phyloP scores from a whole-genome alignment of 2,329 filamentous ascomycete species.

The Colletotrichum siamense region DNA sequence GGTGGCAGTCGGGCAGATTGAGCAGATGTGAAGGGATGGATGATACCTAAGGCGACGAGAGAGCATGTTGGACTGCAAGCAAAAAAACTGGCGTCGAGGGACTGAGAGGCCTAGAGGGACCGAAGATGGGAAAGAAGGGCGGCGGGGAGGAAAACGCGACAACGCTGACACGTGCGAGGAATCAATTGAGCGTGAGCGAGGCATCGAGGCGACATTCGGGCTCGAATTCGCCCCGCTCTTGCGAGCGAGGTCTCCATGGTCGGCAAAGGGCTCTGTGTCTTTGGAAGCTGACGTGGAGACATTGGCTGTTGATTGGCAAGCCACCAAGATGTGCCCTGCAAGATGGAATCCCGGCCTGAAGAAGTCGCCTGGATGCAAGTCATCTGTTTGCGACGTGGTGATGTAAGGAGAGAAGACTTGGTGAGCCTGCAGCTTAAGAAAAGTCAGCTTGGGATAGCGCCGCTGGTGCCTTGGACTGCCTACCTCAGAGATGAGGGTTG shows the following conservation, averaged over 20 bases:
- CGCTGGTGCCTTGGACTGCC: not conserved
- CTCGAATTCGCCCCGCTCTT: not conserved
- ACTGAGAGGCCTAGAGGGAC: no score
- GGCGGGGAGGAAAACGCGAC: no score
- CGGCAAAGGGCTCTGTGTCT: not conserved
- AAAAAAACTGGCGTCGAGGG: no score
- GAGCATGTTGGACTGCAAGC: no score
- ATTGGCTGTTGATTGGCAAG: not conserved
- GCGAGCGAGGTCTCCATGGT: not conserved
- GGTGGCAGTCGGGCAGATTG: not conserved
- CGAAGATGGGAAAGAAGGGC: no score
- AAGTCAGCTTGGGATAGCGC: not conserved
- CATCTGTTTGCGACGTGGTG: not conserved
- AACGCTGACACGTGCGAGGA: no score
- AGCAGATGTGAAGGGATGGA: not conserved
- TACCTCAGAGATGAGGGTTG: not conserved
- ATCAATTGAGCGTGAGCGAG: not conserved
- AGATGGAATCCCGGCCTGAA: not conserved
- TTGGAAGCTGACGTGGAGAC: not conserved
- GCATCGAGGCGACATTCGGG: not conserved
- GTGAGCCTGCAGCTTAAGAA: not conserved
- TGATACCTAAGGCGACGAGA: no score
- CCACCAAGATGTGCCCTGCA: not conserved
- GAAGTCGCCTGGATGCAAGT: not conserved
- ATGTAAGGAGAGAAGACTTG: not conserved